phyloP scores from a whole-genome alignment of 2,329 filamentous ascomycete species.

The Sclerotinia spermophila region DNA sequence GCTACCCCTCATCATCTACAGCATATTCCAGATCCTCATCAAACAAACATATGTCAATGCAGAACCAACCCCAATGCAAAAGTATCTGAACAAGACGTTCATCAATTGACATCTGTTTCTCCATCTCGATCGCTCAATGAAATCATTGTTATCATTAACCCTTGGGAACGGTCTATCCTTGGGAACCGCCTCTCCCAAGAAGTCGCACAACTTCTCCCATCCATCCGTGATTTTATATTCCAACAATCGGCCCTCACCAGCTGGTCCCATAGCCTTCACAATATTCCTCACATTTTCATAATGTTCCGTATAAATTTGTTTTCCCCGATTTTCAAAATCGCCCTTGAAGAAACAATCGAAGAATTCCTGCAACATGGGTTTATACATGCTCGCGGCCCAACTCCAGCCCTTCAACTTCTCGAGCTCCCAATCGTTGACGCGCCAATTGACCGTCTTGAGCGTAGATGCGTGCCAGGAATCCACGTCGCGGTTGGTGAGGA shows the following conservation, averaged over 20 bases:
- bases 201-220: conserved; percentile 24
- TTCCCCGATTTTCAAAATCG: conserved; percentile 13
- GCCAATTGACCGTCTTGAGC: conserved; percentile 17
- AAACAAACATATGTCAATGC: conserved; percentile 1
- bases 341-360: conserved; percentile 15
- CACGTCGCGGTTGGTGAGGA: conserved; percentile 25
- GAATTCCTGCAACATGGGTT: conserved; percentile 14
- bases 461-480: conserved; percentile 24
- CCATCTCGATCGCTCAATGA: conserved; percentile 16
- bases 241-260: conserved; percentile 13
- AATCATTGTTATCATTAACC: conserved; percentile 16
- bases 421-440: conserved; percentile 14
- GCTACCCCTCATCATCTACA: neutral
- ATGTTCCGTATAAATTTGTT: conserved; percentile 12
- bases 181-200: conserved; percentile 24
- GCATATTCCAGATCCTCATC: conserved; percentile 15
- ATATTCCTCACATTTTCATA: conserved; percentile 15
- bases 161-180: conserved; percentile 13
- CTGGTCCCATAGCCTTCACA: neutral
- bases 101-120: conserved; percentile 16
- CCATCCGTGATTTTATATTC: conserved; percentile 25
- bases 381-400: conserved; percentile 18
- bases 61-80: neutral
- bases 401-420: conserved; percentile 12
- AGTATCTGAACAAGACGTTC: conserved; percentile 14